phyloP scores from a whole-genome alignment of 306 rosid genomes.

The Ochetophila trinervis region DNA sequence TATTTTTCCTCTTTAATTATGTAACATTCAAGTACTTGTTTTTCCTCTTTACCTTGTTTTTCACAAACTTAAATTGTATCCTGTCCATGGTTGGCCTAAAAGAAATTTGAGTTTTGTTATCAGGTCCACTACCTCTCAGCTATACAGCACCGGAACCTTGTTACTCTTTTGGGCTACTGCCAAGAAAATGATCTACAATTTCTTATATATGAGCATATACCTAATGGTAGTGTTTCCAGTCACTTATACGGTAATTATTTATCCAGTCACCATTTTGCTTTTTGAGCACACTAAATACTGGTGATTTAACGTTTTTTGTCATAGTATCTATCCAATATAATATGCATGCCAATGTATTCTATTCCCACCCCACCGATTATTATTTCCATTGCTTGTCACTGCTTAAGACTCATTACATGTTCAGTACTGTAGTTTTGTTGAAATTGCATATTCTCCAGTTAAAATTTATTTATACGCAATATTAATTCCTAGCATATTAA shows the following conservation, averaged over 20 bases:
- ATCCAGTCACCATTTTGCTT: slow-evolving; percentile 17
- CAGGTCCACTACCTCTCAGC: slow-evolving; percentile 86
- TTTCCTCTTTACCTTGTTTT: too few species aligned
- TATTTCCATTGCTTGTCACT: not conserved
- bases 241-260: slow-evolving; percentile 84
- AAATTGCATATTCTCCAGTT: slow-evolving; percentile 10
- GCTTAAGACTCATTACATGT: slow-evolving; percentile 2
- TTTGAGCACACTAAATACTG: slow-evolving; percentile 8
- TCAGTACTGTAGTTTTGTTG: slow-evolving; percentile 1
- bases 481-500: slow-evolving; percentile 19
- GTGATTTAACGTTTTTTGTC: not conserved
- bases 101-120: slow-evolving; percentile 22
- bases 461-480: slow-evolving; percentile 3
- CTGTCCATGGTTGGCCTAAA: slow-evolving; percentile 31
- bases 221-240: slow-evolving; percentile 86
- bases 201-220: slow-evolving; percentile 82
- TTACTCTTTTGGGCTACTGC: slow-evolving; percentile 86
- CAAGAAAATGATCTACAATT: slow-evolving; percentile 83
- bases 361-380: not conserved
- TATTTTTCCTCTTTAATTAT: too few species aligned
- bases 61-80: not conserved
- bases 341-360: not conserved
- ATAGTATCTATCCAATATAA: too few species aligned
- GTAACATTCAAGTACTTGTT: too few species aligned
- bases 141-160: slow-evolving; percentile 75